These are phyloP conservation scores for Aspergillus fischeri DNA, from an alignment of 2,329 filamentous ascomycete genomes.

Conservation along the genomic window DNA sequence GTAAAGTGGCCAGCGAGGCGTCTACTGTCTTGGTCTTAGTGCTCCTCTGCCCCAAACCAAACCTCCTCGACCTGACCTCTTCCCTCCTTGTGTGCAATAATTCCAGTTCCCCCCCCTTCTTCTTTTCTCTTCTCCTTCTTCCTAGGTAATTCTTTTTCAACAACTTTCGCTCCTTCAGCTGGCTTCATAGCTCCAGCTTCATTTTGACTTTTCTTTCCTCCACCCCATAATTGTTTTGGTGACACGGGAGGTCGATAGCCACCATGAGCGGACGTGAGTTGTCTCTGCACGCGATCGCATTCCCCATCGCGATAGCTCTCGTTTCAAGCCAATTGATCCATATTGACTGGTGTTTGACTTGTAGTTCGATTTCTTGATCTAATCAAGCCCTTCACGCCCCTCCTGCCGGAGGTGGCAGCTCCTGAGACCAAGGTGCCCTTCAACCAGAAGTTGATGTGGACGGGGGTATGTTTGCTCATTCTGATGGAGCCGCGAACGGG, in stretches of 20 bases:
- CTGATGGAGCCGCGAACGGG: conserved; percentile 5
- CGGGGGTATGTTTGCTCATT: conserved; percentile 52
- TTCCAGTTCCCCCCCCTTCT: conserved; percentile 12
- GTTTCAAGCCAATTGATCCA: conserved; percentile 21
- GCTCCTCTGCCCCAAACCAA: conserved; percentile 17
- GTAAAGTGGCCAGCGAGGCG: conserved; percentile 36
- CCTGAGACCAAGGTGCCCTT: conserved; percentile 98
- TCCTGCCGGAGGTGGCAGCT: conserved; percentile 97
- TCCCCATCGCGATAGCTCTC: conserved; percentile 15
- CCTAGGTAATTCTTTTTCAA: conserved; percentile 18
- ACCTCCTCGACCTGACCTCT: conserved; percentile 18
- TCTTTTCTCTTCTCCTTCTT: conserved; percentile 22
- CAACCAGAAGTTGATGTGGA: conserved; percentile 98
- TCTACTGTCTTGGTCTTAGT: conserved; percentile 14
- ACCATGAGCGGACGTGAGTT: conserved; percentile 59
- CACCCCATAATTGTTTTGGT: conserved; percentile 16
- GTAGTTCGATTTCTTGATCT: conserved; percentile 98
- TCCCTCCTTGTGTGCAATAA: conserved; percentile 15
- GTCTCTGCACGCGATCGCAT: conserved; percentile 27
- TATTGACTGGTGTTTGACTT: conserved; percentile 20
- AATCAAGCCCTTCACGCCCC: conserved; percentile 98
- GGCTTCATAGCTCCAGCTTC: conserved; percentile 30
- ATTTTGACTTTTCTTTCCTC: conserved; percentile 20
- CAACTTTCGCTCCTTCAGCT: conserved; percentile 31
- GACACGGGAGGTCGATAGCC: conserved; percentile 38